A percentile compares a stretch with the other conserved stretches of the same genome.
phyloP scores from a whole-genome alignment of 495 filamentous ascomycete species.

The Oidiodendron maius region DNA sequence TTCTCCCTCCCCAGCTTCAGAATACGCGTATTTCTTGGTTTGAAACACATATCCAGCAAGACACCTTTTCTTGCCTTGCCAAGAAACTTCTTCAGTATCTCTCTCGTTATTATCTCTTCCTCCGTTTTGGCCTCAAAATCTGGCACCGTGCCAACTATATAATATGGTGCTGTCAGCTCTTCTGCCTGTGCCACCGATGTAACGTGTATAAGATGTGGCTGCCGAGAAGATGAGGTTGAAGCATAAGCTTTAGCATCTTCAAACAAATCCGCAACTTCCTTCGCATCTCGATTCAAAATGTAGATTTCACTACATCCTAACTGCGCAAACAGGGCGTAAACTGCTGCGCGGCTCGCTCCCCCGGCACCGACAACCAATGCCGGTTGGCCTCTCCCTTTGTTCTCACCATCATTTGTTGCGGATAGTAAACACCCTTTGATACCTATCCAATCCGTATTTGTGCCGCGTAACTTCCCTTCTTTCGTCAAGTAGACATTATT shows the following conservation, averaged over 20 bases:
- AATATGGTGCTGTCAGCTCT: constrained; percentile 48
- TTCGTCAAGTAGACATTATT: constrained; percentile 34
- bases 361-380: constrained; percentile 58
- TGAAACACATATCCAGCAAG: constrained; percentile 73
- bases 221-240: neutral
- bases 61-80: constrained; percentile 44
- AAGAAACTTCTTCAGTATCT: constrained; percentile 48
- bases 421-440: constrained; percentile 24
- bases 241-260: constrained; percentile 17
- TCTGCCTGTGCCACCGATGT: constrained; percentile 46
- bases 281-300: constrained; percentile 5
- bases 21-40: constrained; percentile 56
- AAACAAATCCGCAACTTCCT: constrained; percentile 11
- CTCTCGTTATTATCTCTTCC: constrained; percentile 47
- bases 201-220: constrained; percentile 32
- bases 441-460: constrained; percentile 44
- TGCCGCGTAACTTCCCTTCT: constrained; percentile 27
- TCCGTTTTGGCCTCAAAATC: constrained; percentile 57
- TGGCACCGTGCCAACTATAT: constrained; percentile 62
- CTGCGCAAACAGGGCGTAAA: constrained; percentile 54
- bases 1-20: constrained; percentile 42
- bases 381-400: constrained; percentile 3
- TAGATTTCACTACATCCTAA: constrained; percentile 8
- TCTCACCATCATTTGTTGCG: constrained; percentile 2
- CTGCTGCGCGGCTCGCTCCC: constrained; percentile 70